A percentile compares a stretch with the other conserved stretches of the same genome.
Conservation (phyloP, 2,329 filamentous ascomycete species). For the Cladosporium phlei region DNA sequence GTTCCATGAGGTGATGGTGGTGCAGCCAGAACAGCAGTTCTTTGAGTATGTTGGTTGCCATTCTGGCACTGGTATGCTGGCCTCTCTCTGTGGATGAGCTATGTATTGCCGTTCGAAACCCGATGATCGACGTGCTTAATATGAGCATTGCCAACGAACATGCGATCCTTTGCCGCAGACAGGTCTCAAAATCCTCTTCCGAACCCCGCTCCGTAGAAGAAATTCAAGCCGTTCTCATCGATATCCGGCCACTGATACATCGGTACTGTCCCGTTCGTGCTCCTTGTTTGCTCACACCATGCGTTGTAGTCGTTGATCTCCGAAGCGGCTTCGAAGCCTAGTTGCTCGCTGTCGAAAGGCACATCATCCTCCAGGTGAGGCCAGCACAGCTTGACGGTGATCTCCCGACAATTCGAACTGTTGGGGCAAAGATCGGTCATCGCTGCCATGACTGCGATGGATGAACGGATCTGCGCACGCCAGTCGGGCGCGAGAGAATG, state of each 20-base stretch:
- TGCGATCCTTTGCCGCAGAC: no score
- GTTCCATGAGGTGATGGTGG: constrained; percentile 24
- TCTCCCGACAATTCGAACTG: constrained; percentile 11
- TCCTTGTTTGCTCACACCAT: constrained; percentile 11
- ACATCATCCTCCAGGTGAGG: constrained; percentile 5
- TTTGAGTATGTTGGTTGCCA: constrained; percentile 25
- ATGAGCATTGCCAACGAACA: no score
- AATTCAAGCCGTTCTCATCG: constrained; percentile 8
- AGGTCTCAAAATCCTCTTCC: constrained; percentile 5
- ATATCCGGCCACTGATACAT: constrained; percentile 11
- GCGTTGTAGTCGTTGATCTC: constrained; percentile 10
- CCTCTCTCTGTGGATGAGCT: no score
- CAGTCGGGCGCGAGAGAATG: constrained; percentile 8
- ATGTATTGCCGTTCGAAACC: no score
- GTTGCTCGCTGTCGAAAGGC: neutral
- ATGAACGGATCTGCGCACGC: constrained; percentile 9
- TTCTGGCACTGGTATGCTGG: constrained; percentile 20
- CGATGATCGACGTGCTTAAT: no score
- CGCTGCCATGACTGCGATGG: constrained; percentile 5
- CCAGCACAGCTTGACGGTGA: constrained; percentile 7
- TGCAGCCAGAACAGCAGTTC: constrained; percentile 20
- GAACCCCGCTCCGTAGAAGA: constrained; percentile 11
- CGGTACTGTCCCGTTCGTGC: neutral
- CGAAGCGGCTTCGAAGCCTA: neutral
- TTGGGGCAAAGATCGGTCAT: constrained; percentile 4